phyloP scores from a whole-genome alignment of 2,329 filamentous ascomycete genomes.

The Ophiostoma ulmi region DNA sequence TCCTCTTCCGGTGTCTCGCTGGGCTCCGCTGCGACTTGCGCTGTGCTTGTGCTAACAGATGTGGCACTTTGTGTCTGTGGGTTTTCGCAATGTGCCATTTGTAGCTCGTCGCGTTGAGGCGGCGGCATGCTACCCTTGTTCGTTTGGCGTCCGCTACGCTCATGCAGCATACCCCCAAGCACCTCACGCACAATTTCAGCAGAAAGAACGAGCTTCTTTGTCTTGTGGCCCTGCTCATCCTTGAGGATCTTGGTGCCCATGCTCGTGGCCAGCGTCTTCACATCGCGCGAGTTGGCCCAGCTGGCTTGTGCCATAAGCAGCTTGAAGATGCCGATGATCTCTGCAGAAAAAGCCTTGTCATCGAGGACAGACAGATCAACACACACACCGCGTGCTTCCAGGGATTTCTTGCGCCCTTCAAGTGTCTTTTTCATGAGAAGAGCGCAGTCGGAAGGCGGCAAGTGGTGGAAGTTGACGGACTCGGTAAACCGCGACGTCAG shows the following conservation, averaged over 20 bases:
- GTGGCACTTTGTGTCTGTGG: neutral
- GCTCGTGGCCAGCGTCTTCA: slow-evolving; percentile 48
- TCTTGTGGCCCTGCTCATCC: slow-evolving; percentile 30
- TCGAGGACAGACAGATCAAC: slow-evolving; percentile 31
- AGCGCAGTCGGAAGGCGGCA: slow-evolving; percentile 43
- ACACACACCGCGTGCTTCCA: slow-evolving; percentile 17
- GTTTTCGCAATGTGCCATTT: neutral
- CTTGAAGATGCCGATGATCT: slow-evolving; percentile 36
- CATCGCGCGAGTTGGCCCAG: slow-evolving; percentile 62
- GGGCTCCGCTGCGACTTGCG: no score
- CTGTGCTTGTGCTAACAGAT: neutral
- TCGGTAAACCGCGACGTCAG: slow-evolving; percentile 62
- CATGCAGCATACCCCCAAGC: slow-evolving; percentile 22
- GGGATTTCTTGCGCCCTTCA: slow-evolving; percentile 27
- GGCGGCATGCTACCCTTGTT: neutral
- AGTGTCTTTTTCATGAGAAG: slow-evolving; percentile 38
- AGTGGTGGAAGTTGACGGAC: slow-evolving; percentile 49
- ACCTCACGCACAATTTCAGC: slow-evolving; percentile 26
- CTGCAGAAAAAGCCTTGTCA: slow-evolving; percentile 24
- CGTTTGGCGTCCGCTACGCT: slow-evolving; percentile 4
- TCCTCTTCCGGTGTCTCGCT: neutral
- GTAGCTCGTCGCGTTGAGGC: neutral
- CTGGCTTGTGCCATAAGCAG: slow-evolving; percentile 40
- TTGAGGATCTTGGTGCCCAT: slow-evolving; percentile 44
- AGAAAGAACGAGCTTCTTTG: slow-evolving; percentile 17